A percentile compares a stretch with the other conserved stretches of the same genome.
Conservation (phyloP, 345 rosid species). For the Eucalyptus sp. region DNA sequence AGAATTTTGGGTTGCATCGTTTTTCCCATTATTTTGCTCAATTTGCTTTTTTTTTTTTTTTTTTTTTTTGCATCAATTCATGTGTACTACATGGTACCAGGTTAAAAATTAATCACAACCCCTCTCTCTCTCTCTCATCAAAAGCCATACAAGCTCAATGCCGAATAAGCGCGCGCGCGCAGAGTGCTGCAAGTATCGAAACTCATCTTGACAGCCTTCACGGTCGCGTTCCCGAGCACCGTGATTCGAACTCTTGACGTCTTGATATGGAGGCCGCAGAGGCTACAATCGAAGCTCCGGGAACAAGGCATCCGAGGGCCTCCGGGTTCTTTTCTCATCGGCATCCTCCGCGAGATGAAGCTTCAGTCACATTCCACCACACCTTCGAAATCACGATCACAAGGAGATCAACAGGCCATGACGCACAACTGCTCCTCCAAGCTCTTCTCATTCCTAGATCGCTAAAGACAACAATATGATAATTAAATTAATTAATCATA, state of each 20-base stretch:
- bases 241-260: not conserved
- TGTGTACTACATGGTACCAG: too few relatives aligned
- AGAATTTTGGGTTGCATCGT: too few relatives aligned
- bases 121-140: too few relatives aligned
- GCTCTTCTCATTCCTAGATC: not conserved
- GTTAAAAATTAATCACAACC: too few relatives aligned
- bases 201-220: not conserved
- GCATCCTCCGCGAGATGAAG: not conserved
- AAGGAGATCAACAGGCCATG: not conserved
- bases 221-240: not conserved
- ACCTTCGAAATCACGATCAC: not conserved
- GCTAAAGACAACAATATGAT: not conserved
- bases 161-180: not conserved
- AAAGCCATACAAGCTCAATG: too few relatives aligned
- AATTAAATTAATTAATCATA: not conserved
- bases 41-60: too few relatives aligned
- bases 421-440: not conserved
- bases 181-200: not conserved
- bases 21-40: too few relatives aligned
- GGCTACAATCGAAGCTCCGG: not conserved
- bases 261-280: not conserved
- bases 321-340: not conserved
- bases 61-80: too few relatives aligned
- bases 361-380: not conserved
- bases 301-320: not conserved